Evolutionary conservation across 805 yeast species (phyloP).

Genomic region (Kockiozyma suomiensis): DNA sequence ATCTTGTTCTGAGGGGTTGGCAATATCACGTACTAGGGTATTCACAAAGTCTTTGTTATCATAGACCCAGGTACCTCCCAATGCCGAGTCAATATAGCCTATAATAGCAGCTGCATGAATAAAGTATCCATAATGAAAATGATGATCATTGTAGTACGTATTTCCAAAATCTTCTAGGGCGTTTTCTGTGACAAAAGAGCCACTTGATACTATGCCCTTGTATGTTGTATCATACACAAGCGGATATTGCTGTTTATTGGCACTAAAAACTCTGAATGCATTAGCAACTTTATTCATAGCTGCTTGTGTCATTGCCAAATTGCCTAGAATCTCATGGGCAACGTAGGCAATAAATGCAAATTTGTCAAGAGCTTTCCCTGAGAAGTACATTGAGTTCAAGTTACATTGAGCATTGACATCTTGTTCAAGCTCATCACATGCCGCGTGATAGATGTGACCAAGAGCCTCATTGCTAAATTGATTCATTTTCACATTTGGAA

Average conservation of each 20-base stretch:
- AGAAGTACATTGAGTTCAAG: slow-evolving; percentile 83
- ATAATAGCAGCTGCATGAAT: slow-evolving; percentile 81
- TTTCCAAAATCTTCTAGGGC: slow-evolving; percentile 71
- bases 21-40: slow-evolving; percentile 64
- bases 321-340: slow-evolving; percentile 64
- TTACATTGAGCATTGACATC: slow-evolving; percentile 62
- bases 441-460: slow-evolving; percentile 51
- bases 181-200: slow-evolving; percentile 38
- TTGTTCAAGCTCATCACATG: slow-evolving; percentile 54
- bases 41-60: slow-evolving; percentile 59
- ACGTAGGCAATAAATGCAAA: slow-evolving; percentile 84
- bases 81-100: slow-evolving; percentile 60
- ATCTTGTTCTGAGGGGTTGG: slow-evolving; percentile 55
- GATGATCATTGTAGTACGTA: slow-evolving; percentile 81
- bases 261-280: slow-evolving; percentile 69
- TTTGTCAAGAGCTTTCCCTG: slow-evolving; percentile 87
- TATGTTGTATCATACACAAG: slow-evolving; percentile 63
- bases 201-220: slow-evolving; percentile 62
- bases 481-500: slow-evolving; percentile 40
- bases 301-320: slow-evolving; percentile 53
- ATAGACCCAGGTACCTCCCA: slow-evolving; percentile 59
- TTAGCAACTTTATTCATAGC: slow-evolving; percentile 61
- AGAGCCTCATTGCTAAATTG: slow-evolving; percentile 47
- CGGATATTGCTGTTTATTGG: slow-evolving; percentile 70
- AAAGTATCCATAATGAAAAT: slow-evolving; percentile 83